Evolutionary conservation across 75 land plant genomes (phyloP), one percentile per base, ranked within the genome.

Genomic region (Pinus tabuliformis): DNA sequence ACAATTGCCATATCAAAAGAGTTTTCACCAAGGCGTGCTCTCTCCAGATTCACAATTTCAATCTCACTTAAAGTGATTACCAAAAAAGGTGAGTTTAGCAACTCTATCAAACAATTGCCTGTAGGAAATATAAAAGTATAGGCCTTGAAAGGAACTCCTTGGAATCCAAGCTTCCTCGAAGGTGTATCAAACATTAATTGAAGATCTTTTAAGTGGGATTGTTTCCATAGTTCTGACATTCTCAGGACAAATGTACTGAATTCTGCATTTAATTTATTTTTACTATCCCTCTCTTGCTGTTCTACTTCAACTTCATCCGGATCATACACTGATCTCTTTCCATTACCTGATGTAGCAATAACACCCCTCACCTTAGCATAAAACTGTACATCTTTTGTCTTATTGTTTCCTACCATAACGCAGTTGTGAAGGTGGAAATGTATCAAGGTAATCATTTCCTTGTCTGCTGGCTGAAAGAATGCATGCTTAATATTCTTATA

Each of bases 331-430:
- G 78, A 79, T 58, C 79, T 60, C 78, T 78, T 79, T 57, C 87
- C 60, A 45, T 82, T 79, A 33, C 87, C 86, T 13, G 75, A 62
- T 18, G 81, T 79, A 49, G 79, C 82, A 58, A 75, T 86, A 6
- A 75, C 81, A 37, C 83, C 87, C 87, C 83, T 85, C 77, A 85
- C 87, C 73, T 76, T 81, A 42, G 79, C 81, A 71, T 73, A 83
- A 59, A 86, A 86, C 54, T 86, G 87, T 22, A 86, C 86, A 79
- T 86, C 87, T 42, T 86, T 86, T 14, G 87, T 84, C 71, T 86
- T 84, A 76, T 84, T 83, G 59, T 76, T 84, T 68, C 87, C 87
- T 28, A 86, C 79, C 82, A 79, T 86, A 77, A 86, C 83, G 57
- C 24, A 64, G 42, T 86, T 84, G 28, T 86, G 87, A 42, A 86